A percentile compares a stretch with the other conserved stretches of the same genome.
Conservation (phyloP, 1,284 basidiomycete species). For the Melampsora americana region DNA sequence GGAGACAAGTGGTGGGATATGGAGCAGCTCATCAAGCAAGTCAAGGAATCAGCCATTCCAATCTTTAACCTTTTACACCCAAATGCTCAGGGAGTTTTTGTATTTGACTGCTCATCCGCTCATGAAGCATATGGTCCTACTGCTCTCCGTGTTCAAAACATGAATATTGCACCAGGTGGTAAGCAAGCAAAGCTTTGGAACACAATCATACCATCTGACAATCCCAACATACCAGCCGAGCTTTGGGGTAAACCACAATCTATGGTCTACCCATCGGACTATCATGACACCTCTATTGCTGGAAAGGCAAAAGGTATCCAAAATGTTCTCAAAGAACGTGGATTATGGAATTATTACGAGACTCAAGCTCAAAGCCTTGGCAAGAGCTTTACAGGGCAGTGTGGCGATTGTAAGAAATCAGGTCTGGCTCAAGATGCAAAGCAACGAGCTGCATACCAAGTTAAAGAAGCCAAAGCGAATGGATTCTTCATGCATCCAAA, state of each 20-base stretch:
- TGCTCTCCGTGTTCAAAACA: conserved; percentile 14
- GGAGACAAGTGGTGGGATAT: conserved; percentile 23
- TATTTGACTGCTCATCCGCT: conserved; percentile 15
- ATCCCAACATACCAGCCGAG: conserved; percentile 3
- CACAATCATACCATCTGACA: not conserved
- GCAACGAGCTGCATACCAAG: not conserved
- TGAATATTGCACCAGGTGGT: conserved; percentile 5
- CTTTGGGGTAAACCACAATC: conserved; percentile 1
- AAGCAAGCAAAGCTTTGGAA: conserved; percentile 2
- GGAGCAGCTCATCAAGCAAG: conserved; percentile 11
- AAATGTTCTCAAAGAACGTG: not conserved
- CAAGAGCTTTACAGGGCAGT: not conserved
- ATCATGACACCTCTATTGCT: not conserved
- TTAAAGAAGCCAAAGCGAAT: not conserved
- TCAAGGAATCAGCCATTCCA: not conserved
- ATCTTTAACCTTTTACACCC: conserved; percentile 15
- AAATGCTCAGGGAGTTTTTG: conserved; percentile 7
- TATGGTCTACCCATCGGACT: not conserved
- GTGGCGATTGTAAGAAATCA: not conserved
- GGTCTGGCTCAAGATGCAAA: conserved; percentile 7
- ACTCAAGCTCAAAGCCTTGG: not conserved
- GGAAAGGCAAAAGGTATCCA: conserved; percentile 14
- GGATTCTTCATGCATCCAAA: not conserved
- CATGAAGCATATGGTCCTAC: not conserved
- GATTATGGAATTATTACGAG: conserved; percentile 2